Conservation (phyloP, 345 rosid species). For the Lepidium aucheri region DNA sequence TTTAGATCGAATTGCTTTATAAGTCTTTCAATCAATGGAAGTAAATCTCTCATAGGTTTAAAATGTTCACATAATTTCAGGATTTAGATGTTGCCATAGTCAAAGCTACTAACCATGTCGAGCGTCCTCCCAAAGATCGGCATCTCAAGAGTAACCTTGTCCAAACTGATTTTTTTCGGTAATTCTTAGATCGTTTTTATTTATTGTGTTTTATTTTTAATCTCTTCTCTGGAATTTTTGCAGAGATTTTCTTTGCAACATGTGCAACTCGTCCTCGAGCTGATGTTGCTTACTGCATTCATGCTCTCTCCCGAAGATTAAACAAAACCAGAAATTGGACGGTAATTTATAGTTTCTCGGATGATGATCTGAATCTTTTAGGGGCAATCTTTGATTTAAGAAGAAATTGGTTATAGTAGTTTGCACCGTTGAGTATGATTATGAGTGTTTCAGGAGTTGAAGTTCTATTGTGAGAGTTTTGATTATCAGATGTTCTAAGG, state of each 20-base stretch:
- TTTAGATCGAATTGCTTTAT: neutral
- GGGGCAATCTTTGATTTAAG: neutral
- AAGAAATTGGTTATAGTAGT: neutral
- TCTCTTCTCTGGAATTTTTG: neutral
- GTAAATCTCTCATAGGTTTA: neutral
- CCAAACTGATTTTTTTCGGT: neutral
- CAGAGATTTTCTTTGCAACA: constrained; percentile 70
- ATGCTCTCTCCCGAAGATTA: constrained; percentile 66
- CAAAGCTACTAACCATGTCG: constrained; percentile 91
- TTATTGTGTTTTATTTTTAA: neutral
- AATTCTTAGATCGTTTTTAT: neutral
- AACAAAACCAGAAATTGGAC: constrained; percentile 89
- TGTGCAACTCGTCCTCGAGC: constrained; percentile 78
- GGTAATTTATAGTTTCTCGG: neutral
- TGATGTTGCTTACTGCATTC: constrained; percentile 86
- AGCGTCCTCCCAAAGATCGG: constrained; percentile 80
- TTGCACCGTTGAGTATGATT: neutral
- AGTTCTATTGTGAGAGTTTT: neutral
- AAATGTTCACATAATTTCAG: constrained; percentile 23
- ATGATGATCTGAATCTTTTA: neutral
- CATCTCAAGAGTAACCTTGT: constrained; percentile 52
- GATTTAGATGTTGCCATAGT: constrained; percentile 84
- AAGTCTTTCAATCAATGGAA: neutral
- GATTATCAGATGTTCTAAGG: neutral
- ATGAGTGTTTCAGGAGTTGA: neutral